Conservation (phyloP, 2,329 filamentous ascomycete species). For the Aureobasidium sp. region DNA sequence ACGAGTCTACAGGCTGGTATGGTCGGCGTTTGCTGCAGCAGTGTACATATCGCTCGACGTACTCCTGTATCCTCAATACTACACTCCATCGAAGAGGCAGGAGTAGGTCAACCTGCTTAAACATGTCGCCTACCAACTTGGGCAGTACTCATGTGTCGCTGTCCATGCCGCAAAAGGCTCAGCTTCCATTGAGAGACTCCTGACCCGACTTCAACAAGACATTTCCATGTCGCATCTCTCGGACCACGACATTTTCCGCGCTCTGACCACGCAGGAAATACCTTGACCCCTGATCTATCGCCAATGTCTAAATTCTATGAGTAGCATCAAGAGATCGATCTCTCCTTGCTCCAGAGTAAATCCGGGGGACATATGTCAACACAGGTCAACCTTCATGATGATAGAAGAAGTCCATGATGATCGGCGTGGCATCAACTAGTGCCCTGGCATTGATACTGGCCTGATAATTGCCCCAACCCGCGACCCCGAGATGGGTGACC, state of each 20-base stretch:
- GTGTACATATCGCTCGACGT: constrained; percentile 18
- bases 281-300: too few relatives aligned
- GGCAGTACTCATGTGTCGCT: constrained; percentile 1
- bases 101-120: background rate
- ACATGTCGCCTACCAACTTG: background rate
- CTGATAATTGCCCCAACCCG: too few relatives aligned
- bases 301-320: too few relatives aligned
- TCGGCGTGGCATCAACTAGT: too few relatives aligned
- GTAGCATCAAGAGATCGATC: too few relatives aligned
- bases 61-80: constrained; percentile 10
- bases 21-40: constrained; percentile 18
- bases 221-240: constrained; percentile 10
- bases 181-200: background rate
- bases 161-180: constrained; percentile 19
- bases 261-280: constrained; percentile 9
- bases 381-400: too few relatives aligned
- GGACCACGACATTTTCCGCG: constrained; percentile 10
- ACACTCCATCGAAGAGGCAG: background rate
- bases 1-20: constrained; percentile 16
- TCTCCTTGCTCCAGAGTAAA: too few relatives aligned
- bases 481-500: too few relatives aligned
- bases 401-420: too few relatives aligned
- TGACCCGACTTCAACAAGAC: constrained; percentile 4
- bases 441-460: too few relatives aligned
- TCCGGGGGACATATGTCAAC: too few relatives aligned